Evolutionary conservation across 805 yeast genomes (phyloP).

Genomic region (Candida parachauliodes): DNA sequence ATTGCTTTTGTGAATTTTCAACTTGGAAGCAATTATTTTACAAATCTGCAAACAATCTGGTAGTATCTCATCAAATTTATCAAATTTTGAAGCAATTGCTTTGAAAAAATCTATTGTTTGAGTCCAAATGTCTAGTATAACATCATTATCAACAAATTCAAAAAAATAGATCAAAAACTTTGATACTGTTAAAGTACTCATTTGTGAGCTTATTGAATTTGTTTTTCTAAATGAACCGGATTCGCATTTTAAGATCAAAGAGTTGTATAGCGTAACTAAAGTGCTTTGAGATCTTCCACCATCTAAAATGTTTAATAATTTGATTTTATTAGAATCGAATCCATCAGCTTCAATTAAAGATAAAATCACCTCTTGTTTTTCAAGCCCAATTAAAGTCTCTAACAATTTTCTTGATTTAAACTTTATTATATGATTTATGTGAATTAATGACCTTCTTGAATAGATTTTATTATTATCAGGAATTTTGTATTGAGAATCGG

Average conservation of each 20-base stretch:
- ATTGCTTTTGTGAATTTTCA: slow-evolving; percentile 57
- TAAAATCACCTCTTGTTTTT: slow-evolving; percentile 71
- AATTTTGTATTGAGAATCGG: slow-evolving; percentile 40
- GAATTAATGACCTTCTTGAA: slow-evolving; percentile 23
- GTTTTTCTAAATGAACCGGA: slow-evolving; percentile 31
- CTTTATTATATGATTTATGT: slow-evolving; percentile 57
- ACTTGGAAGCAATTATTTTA: slow-evolving; percentile 50
- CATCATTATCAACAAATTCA: slow-evolving; percentile 65
- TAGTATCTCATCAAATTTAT: slow-evolving; percentile 45
- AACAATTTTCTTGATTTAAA: slow-evolving; percentile 64
- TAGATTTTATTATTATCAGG: slow-evolving; percentile 2
- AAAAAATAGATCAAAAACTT: slow-evolving; percentile 60
- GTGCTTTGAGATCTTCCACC: slow-evolving; percentile 78
- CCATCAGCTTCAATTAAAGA: slow-evolving; percentile 46
- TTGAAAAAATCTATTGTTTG: slow-evolving; percentile 56
- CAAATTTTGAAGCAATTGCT: slow-evolving; percentile 48
- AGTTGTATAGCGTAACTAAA: slow-evolving; percentile 60
- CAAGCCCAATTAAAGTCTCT: slow-evolving; percentile 61
- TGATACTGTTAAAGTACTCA: slow-evolving; percentile 45
- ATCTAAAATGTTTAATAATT: slow-evolving; percentile 73
- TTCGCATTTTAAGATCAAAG: slow-evolving; percentile 47
- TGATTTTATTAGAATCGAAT: slow-evolving; percentile 29
- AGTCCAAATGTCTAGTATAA: slow-evolving; percentile 75
- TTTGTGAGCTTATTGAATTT: slow-evolving; percentile 46
- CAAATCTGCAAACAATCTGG: slow-evolving; percentile 53